Evolutionary conservation across 2,329 filamentous ascomycete species (phyloP).

Genomic region (Hypoxylon sp.): DNA sequence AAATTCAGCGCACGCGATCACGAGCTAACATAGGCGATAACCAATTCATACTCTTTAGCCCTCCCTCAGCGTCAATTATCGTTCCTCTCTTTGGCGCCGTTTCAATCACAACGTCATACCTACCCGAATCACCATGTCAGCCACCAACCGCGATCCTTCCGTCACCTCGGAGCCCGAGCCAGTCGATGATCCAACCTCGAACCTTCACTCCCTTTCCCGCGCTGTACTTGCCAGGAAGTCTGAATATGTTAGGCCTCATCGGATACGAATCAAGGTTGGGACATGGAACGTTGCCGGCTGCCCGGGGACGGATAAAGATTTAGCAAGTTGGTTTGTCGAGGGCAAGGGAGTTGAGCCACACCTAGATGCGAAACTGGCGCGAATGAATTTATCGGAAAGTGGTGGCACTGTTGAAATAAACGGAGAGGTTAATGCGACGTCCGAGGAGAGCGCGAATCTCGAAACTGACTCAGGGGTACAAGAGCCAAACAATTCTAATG

Average conservation of each 20-base stretch:
- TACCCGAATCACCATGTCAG: slow-evolving; percentile 47
- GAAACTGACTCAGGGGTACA: slow-evolving; percentile 51
- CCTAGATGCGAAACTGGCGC: slow-evolving; percentile 74
- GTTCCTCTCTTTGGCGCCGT: background rate
- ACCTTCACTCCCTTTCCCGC: slow-evolving; percentile 72
- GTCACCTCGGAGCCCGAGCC: slow-evolving; percentile 60
- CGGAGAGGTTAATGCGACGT: slow-evolving; percentile 17
- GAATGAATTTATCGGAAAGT: slow-evolving; percentile 63
- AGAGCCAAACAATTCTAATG: slow-evolving; percentile 34
- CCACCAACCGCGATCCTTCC: slow-evolving; percentile 51
- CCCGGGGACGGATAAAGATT: slow-evolving; percentile 87
- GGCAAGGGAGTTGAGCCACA: slow-evolving; percentile 78
- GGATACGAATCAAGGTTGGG: slow-evolving; percentile 88
- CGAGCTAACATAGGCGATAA: slow-evolving; percentile 40
- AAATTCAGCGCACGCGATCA: slow-evolving; percentile 36
- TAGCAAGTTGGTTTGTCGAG: slow-evolving; percentile 89
- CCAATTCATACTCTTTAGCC: slow-evolving; percentile 1
- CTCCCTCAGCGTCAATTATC: background rate
- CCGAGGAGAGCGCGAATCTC: slow-evolving; percentile 36
- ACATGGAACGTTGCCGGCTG: slow-evolving; percentile 95
- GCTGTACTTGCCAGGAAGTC: slow-evolving; percentile 79
- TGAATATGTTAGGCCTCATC: slow-evolving; percentile 83
- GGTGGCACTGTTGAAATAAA: slow-evolving; percentile 53
- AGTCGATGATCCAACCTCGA: slow-evolving; percentile 61
- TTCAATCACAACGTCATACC: background rate